A percentile compares a stretch with the other conserved stretches of the same genome.
Conservation (phyloP, 768 basidiomycete genomes). For the Hygrophorus pudorinus region DNA sequence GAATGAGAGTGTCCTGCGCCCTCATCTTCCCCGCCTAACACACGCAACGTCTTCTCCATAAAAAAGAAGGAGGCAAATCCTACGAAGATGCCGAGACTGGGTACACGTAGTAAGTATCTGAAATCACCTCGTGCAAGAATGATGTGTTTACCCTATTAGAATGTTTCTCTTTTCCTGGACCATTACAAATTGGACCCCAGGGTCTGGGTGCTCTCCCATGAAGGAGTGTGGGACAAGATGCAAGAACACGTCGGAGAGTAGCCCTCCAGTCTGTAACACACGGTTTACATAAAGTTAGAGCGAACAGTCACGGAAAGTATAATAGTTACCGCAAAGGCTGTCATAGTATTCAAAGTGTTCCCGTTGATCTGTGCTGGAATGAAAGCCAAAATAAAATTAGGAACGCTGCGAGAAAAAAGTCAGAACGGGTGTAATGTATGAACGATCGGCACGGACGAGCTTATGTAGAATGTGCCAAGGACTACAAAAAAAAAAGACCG, state of each 20-base stretch:
- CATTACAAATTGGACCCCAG: conserved; percentile 66
- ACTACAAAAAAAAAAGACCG: conserved; percentile 18
- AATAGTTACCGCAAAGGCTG: conserved; percentile 81
- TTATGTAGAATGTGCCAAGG: conserved; percentile 91
- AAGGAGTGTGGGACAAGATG: conserved; percentile 89
- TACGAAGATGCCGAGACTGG: conserved; percentile 69
- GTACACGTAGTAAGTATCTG: conserved; percentile 1
- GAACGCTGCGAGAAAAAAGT: conserved; percentile 44
- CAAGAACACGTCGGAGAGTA: conserved; percentile 88
- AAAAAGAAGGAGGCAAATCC: conserved; percentile 89
- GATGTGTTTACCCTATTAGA: conserved; percentile 56
- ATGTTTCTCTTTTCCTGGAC: conserved; percentile 91
- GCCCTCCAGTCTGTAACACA: conserved; percentile 62
- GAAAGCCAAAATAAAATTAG: conserved; percentile 91
- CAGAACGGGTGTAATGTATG: conserved; percentile 9
- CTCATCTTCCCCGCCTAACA: conserved; percentile 55
- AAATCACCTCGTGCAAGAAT: conserved; percentile 1
- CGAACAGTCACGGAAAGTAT: conserved; percentile 7
- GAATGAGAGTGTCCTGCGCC: conserved; percentile 50
- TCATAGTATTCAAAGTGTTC: conserved; percentile 87
- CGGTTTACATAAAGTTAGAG: conserved; percentile 11
- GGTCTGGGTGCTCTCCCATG: conserved; percentile 75
- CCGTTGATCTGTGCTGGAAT: conserved; percentile 83
- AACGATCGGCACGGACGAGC: conserved; percentile 56
- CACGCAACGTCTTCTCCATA: conserved; percentile 86